Percentiles rank a stretch among this genome's conserved stretches.
Evolutionary conservation across 352 stramenopile species (phyloP).

Genomic region (Globisporangium carolinianum): DNA sequence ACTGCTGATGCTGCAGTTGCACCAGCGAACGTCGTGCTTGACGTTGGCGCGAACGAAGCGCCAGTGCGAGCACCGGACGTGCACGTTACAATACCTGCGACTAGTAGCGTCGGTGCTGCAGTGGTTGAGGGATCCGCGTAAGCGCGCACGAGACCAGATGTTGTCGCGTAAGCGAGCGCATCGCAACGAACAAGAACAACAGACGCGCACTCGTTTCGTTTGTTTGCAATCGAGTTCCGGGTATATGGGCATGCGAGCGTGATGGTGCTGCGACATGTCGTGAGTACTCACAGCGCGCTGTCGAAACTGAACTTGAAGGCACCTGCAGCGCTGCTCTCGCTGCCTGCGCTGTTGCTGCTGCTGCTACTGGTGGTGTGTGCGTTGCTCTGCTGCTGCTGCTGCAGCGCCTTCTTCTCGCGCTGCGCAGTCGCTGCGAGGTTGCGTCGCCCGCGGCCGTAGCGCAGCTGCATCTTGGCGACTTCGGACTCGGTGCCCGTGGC

Average conservation of each 20-base stretch:
- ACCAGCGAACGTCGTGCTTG: neutral
- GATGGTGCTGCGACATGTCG: too few relatives aligned
- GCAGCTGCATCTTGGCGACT: conserved; percentile 64
- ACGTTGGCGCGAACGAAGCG: neutral
- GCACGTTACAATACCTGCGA: too few relatives aligned
- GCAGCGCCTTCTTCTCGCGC: conserved; percentile 17
- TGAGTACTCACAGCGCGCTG: too few relatives aligned
- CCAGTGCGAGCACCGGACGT: neutral
- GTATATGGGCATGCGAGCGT: too few relatives aligned
- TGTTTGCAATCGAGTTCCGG: neutral
- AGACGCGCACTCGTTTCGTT: neutral
- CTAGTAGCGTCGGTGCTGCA: neutral
- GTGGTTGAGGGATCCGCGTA: neutral
- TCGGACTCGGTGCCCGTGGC: conserved; percentile 58
- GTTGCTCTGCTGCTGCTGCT: neutral
- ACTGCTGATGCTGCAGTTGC: neutral
- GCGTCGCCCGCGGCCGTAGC: conserved; percentile 49
- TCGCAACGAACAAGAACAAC: neutral
- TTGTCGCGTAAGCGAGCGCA: neutral
- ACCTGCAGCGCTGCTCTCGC: neutral
- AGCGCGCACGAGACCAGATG: too few relatives aligned
- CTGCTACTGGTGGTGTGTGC: neutral
- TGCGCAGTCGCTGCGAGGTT: conserved; percentile 47
- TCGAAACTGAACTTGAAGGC: conserved; percentile 11
- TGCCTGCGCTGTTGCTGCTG: neutral